Evolutionary conservation across 805 yeast genomes (phyloP).

Genomic region (Ogataea nitratoaversa): DNA sequence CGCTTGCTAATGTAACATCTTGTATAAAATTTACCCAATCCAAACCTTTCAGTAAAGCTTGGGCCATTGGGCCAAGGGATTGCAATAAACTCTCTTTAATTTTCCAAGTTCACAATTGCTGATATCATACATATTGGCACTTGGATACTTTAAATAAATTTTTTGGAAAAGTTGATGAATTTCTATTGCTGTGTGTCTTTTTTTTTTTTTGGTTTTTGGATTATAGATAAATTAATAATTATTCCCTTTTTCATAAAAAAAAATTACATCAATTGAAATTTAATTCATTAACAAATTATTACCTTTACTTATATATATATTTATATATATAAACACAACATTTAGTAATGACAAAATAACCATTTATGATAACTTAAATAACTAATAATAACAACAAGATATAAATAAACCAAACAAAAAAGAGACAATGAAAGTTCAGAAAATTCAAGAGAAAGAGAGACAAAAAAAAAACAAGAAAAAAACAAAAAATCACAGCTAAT

Average conservation of each 20-base stretch:
- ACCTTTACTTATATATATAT: no score
- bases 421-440: no score
- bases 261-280: no score
- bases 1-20: conserved; percentile 3
- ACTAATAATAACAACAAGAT: no score
- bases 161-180: conserved; percentile 37
- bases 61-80: conserved; percentile 35
- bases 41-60: conserved; percentile 33
- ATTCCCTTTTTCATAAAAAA: no score
- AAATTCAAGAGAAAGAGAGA: neutral
- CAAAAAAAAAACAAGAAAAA: neutral
- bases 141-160: conserved; percentile 17
- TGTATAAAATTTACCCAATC: conserved; percentile 27
- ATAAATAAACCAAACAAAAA: neutral
- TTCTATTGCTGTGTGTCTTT: no score
- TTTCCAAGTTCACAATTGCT: conserved; percentile 37
- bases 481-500: neutral
- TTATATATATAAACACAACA: no score
- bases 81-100: conserved; percentile 33
- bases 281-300: no score
- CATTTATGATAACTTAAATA: no score
- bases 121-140: conserved; percentile 27
- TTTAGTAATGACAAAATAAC: no score
- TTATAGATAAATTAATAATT: no score
- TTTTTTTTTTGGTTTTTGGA: no score